Conservation (phyloP, 495 filamentous ascomycete species). For the Xylaria castorea region DNA sequence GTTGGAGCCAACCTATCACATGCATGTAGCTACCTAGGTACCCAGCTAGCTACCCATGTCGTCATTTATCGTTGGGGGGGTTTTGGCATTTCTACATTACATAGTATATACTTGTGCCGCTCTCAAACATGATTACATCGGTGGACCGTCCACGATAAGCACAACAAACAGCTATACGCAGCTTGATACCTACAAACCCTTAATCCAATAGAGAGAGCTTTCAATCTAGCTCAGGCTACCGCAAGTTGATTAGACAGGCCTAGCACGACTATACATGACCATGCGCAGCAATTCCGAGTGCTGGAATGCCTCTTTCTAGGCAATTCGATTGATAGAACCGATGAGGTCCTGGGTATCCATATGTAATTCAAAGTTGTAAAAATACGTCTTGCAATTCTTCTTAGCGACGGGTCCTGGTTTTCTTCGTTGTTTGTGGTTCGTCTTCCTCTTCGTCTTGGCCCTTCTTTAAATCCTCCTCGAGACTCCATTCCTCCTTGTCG, state of each 20-base stretch:
- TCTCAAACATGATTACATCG: too few relatives aligned
- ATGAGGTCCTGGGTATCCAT: slow-evolving; percentile 26
- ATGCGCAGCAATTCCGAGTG: not conserved
- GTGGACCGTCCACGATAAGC: not conserved
- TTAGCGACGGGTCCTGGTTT: slow-evolving; percentile 69
- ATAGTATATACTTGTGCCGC: not conserved
- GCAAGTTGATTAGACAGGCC: not conserved
- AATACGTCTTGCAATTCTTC: slow-evolving; percentile 14
- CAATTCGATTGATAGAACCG: slow-evolving; percentile 20
- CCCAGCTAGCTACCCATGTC: slow-evolving; percentile 12
- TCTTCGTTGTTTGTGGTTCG: slow-evolving; percentile 75
- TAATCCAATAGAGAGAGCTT: not conserved
- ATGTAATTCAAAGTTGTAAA: slow-evolving; percentile 22
- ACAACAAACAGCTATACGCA: not conserved
- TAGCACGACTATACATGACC: not conserved
- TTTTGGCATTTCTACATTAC: not conserved
- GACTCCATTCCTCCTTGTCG: slow-evolving; percentile 85
- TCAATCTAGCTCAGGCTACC: not conserved
- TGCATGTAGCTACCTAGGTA: not conserved
- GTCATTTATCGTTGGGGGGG: slow-evolving; percentile 14
- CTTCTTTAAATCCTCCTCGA: slow-evolving; percentile 86
- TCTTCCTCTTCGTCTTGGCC: slow-evolving; percentile 92
- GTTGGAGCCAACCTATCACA: not conserved
- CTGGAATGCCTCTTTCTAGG: not conserved
- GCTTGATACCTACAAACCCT: not conserved